A percentile compares a stretch with the other conserved stretches of the same genome.
phyloP scores from a whole-genome alignment of 306 rosid species.

The Gleditsia sinensis region DNA sequence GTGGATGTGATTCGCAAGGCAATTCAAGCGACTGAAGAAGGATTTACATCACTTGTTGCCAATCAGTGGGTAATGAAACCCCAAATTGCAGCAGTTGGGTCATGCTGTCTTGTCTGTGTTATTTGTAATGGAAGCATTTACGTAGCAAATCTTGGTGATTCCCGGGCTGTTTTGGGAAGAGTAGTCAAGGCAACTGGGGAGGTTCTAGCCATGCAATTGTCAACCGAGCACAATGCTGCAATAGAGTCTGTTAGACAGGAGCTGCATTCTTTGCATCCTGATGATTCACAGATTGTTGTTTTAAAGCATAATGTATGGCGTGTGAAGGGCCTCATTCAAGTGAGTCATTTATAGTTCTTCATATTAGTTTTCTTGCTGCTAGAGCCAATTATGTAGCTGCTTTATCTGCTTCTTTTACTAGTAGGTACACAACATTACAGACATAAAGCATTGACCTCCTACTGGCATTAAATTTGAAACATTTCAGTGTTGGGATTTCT shows the following conservation, averaged over 20 bases:
- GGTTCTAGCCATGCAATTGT: slow-evolving; percentile 74
- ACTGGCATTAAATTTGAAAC: too few relatives aligned
- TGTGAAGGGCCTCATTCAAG: slow-evolving; percentile 90
- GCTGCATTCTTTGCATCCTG: slow-evolving; percentile 85
- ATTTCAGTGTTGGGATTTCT: too few relatives aligned
- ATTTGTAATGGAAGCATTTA: slow-evolving; percentile 71
- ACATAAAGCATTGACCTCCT: background rate
- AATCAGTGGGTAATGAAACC: slow-evolving; percentile 68
- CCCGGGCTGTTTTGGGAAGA: slow-evolving; percentile 94
- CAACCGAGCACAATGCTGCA: slow-evolving; percentile 77
- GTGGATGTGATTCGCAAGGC: slow-evolving; percentile 84
- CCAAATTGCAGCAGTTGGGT: slow-evolving; percentile 94
- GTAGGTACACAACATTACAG: background rate
- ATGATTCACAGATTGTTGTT: slow-evolving; percentile 77
- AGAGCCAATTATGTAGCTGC: background rate
- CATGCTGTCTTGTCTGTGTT: slow-evolving; percentile 89
- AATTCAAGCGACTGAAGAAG: slow-evolving; percentile 91
- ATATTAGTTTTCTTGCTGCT: slow-evolving; percentile 11
- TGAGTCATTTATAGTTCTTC: slow-evolving; percentile 27
- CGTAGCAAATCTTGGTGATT: slow-evolving; percentile 85
- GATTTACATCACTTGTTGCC: slow-evolving; percentile 70
- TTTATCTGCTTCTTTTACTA: background rate
- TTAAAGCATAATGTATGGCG: slow-evolving; percentile 95
- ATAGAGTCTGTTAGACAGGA: slow-evolving; percentile 82
- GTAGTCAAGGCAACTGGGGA: slow-evolving; percentile 74